Evolutionary conservation across 495 filamentous ascomycete genomes (phyloP), one percentile per base, ranked within the genome.

Genomic region (Chaetomidium leptoderma): DNA sequence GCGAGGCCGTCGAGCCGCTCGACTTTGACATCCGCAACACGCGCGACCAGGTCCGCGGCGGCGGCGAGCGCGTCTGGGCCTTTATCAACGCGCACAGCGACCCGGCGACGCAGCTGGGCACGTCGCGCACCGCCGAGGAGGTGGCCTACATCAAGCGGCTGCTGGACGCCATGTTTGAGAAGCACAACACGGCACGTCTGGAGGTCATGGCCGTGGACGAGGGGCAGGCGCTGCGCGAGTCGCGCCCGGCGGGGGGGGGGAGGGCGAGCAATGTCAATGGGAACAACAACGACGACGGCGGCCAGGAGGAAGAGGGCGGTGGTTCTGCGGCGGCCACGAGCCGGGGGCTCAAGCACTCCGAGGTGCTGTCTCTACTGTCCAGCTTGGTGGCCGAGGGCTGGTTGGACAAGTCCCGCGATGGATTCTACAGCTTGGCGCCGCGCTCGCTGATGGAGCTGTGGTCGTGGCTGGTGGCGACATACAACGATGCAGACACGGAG

Each of bases 81-180:
- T 80, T 97, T 10, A 84, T 96, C n/a, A 98, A 98, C 70, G 89
- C 87, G 2, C 88, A 85, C 23, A 88, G 85, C 58, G 93, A 97
- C 70, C 74, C 85, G 0, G 66, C 90, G 11, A 93, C 89, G 1
- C 92, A 96, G 68, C 77, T 96, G 24, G 90, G 90, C n/a, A 97
- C 93, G 1, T 82, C 79, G 0, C 85, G 86, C 67, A 76, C 83
- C 0, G 73, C 89, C 19, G 95, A 97, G 57, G 92, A 97, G 73
- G 90, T 97, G 35, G 81, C 88, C 11, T 98, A 87, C 70, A 78
- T 97, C 55, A 91, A 95, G 73, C 76, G 93, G 1, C 67, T 97
- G 16, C 83, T 98, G 0, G 92, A 97, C 70, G 84, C 81, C 60
- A 96, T 98, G 85, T 97, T 97, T 66, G 88, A 91, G 45, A 85